Percentiles rank a stretch among this genome's conserved stretches.
phyloP scores from a whole-genome alignment of 106 monocot genomes.

The Platanthera guangdongensis region DNA sequence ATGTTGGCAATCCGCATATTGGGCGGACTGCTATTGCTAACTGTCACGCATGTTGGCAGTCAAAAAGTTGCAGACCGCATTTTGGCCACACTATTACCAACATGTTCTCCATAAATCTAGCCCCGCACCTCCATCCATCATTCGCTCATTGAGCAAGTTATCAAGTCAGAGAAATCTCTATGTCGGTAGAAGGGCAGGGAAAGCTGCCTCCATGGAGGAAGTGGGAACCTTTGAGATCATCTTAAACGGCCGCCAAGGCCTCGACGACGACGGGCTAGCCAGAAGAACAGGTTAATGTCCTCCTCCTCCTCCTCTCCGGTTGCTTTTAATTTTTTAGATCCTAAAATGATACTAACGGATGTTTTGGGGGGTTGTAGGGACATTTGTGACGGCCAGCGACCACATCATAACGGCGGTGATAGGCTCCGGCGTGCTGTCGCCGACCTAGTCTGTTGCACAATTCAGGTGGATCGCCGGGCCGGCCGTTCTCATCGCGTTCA shows the following conservation, averaged over 20 bases:
- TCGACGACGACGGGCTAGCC: constrained; percentile 15
- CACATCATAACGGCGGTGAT: constrained; percentile 37
- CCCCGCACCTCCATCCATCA: background rate
- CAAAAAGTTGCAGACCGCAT: too few relatives aligned
- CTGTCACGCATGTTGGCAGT: too few relatives aligned
- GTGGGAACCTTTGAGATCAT: background rate
- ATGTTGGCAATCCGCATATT: too few relatives aligned
- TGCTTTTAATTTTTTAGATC: background rate
- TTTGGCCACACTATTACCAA: too few relatives aligned
- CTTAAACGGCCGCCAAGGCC: background rate
- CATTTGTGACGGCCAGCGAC: constrained; percentile 22
- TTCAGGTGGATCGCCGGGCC: constrained; percentile 22
- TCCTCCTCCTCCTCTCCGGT: background rate
- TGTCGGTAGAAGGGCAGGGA: background rate
- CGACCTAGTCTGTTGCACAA: constrained; percentile 17
- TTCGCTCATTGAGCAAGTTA: too few relatives aligned
- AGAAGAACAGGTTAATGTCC: constrained; percentile 13
- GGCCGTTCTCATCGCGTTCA: constrained; percentile 11
- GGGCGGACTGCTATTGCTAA: too few relatives aligned
- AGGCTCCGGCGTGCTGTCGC: constrained; percentile 24
- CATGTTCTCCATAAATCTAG: too few relatives aligned
- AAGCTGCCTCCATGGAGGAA: background rate
- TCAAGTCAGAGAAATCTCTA: background rate
- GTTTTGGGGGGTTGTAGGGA: constrained; percentile 10
- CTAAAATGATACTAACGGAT: background rate